A percentile compares a stretch with the other conserved stretches of the same genome.
Conservation (phyloP, 1,284 basidiomycete genomes). For the Trichosporon ovoides region DNA sequence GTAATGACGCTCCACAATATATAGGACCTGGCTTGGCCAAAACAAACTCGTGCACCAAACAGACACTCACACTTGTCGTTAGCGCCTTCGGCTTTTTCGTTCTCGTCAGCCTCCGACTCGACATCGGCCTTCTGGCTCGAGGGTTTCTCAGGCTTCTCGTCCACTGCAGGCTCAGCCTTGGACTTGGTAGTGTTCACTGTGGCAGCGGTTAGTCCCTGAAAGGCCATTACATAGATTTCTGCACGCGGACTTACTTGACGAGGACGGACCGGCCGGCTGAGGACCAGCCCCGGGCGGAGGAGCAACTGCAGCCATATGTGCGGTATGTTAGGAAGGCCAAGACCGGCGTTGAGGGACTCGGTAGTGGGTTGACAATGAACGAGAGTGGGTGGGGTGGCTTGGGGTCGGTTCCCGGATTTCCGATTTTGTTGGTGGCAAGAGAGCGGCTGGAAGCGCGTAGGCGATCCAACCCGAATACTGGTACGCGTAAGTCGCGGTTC, state of each 20-base stretch:
- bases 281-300: constrained; percentile 19
- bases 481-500: background rate
- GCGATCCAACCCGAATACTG: background rate
- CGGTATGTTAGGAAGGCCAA: background rate
- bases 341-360: background rate
- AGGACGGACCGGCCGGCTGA: constrained; percentile 5
- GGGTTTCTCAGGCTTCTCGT: background rate
- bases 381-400: background rate
- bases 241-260: constrained; percentile 12
- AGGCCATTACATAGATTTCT: background rate
- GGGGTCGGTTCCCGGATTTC: background rate
- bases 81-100: constrained; percentile 1
- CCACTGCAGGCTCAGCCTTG: background rate
- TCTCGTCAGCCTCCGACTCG: constrained; percentile 13
- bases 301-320: constrained; percentile 23
- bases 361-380: background rate
- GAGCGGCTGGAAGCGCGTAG: background rate
- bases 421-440: constrained; percentile 7
- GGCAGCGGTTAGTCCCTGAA: background rate
- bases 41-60: background rate
- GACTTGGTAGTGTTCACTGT: background rate
- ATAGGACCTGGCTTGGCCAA: background rate
- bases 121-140: background rate
- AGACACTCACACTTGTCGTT: constrained; percentile 8
- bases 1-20: constrained; percentile 1